Base-by-base conservation (phyloP, 768 basidiomycete species). In the Tylopilus sp. region DNA sequence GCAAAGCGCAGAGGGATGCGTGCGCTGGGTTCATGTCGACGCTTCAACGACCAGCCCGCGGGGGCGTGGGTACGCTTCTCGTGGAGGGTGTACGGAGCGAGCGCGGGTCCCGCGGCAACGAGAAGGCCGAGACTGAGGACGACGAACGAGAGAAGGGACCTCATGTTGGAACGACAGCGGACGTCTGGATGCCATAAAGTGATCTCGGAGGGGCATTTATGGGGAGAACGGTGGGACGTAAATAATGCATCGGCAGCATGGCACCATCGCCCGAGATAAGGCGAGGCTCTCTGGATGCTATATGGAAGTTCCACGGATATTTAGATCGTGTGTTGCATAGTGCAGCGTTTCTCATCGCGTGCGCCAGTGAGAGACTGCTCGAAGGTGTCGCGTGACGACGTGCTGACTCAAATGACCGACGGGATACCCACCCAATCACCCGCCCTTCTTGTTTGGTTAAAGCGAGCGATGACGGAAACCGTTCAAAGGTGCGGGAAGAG, bases 61-160 rank as follows among this genome's bases (percentile, higher is more conserved):
- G 75, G 75, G 4, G 65, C 57, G 13, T 38, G 55, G 13, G 62
- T 63, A 46, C 75, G 75, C 40, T 64, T 71, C 59, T 77, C 77
- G 50, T 77, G 76, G 28, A 75, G 43, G 22, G 44, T 23, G 33
- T 45, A 45, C 22, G 42, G 28, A 12, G 42, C 28, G 18, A 30
- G 28, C 10, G 18, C 18, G 10, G 42, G 42, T 17, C 13, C 42
- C 12, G 42, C 42, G 6, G 42, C n/a, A 42, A 9, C 31, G 31
- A 31, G 26, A 28, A 28, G 26, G 10, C n/a, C 10, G 22, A 46
- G 45, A 7, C 26, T 28, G 10, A 28, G 26, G 26, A 28, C 6
- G 26, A 31, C 31, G 31, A 17, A 54, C 9, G 44, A 63, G 17
- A 55, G 36, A 40, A 61, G 54, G 43, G 56, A 55, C 30, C 22